Evolutionary conservation across 2,329 filamentous ascomycete genomes (phyloP), one percentile per base, ranked within the genome.

Genomic region (Cladorrhinum sp.): DNA sequence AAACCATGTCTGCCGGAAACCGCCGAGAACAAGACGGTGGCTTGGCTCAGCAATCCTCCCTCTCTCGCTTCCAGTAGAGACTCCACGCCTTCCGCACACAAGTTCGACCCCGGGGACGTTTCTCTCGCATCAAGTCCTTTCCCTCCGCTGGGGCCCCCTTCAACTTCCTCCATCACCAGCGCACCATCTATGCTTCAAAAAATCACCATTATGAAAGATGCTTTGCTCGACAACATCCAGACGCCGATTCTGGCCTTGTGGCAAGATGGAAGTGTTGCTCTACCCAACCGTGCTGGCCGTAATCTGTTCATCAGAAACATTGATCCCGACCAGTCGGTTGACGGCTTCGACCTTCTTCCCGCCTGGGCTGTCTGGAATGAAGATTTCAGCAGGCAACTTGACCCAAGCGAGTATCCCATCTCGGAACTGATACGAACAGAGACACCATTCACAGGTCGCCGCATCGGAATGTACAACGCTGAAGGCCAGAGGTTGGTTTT

Each of bases 201-300:
- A 71, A 84, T 90, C 58, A 85, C 84, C 7, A 79, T 87, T 55
- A 85, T 94, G 77, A 93, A 92, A 72, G 89, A 93, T 70, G 89
- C 89, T 0, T 79, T 93, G 20, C 76, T 94, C 6, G 89, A 92
- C 69, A 90, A 86, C 42, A 90, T 90, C 24, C 83, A 86, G 63
- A 86, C 91, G 70, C 90, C 90, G 0, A 87, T 91, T 21, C 77
- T 92, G 50, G 87, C 88, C 23, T 90, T 92, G 86, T 93, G 90
- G 90, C 89, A 87, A 69, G 90, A 94, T 65, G 85, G 88, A 57
- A 88, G 84, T 53, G 86, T 92, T 52, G 86, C 85, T 0, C 86
- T 92, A 49, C 87, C 89, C 3, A 94, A 94, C 69, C 36, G 82
- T 66, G 88, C 88, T 3, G 83, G 83, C 12, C 76, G 82, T 12